Conservation (phyloP, 2,329 filamentous ascomycete species). For the Magnaporthales sp. region DNA sequence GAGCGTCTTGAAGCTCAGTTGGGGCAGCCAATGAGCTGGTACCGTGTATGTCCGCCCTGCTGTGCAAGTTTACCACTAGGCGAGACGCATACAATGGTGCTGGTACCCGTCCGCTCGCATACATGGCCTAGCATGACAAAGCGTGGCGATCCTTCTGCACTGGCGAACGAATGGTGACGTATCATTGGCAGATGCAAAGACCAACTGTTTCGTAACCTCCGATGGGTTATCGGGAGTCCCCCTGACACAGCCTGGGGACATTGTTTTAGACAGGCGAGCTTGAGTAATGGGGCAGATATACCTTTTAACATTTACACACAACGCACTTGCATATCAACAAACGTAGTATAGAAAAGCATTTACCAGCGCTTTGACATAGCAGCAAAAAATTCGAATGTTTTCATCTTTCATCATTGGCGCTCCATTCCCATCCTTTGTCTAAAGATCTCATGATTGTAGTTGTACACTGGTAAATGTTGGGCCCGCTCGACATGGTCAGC, state of each 20-base stretch:
- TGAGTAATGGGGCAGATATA: neutral
- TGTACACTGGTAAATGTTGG: neutral
- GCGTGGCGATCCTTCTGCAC: neutral
- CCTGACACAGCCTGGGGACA: neutral
- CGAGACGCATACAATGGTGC: neutral
- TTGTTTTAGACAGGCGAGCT: neutral
- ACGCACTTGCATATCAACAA: neutral
- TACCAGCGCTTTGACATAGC: neutral
- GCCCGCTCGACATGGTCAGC: neutral
- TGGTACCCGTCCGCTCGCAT: neutral
- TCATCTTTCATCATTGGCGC: neutral
- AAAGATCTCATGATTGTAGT: neutral
- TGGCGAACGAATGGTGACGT: neutral
- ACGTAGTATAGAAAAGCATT: neutral
- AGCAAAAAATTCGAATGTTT: neutral
- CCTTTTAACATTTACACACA: neutral
- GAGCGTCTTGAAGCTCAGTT: constrained; percentile 72
- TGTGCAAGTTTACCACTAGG: neutral
- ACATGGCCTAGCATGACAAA: neutral
- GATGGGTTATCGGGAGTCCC: neutral
- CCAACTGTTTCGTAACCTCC: neutral
- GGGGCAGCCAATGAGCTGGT: constrained; percentile 53
- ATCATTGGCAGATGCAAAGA: neutral
- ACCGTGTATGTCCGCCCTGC: neutral
- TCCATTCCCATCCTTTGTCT: neutral